phyloP scores from a whole-genome alignment of 805 yeast species.

The Lipomyces oligophaga region DNA sequence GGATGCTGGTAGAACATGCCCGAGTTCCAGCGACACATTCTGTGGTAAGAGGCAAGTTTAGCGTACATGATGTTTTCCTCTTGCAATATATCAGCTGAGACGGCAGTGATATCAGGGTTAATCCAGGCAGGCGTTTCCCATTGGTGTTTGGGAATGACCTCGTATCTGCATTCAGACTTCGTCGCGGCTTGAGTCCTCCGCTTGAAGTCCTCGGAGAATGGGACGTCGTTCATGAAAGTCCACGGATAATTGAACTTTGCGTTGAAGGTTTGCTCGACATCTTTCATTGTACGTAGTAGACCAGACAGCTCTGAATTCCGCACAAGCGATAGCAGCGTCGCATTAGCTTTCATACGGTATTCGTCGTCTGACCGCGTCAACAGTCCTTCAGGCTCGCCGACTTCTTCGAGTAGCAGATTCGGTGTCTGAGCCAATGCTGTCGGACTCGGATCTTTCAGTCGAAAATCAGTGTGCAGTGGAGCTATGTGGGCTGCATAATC shows the following conservation, averaged over 20 bases:
- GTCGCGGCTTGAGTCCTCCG: slow-evolving; percentile 42
- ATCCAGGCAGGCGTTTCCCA: slow-evolving; percentile 63
- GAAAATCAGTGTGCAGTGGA: too few species aligned
- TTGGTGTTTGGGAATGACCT: slow-evolving; percentile 40
- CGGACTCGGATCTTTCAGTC: too few species aligned
- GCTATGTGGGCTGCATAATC: too few species aligned
- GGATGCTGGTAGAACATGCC: slow-evolving; percentile 62
- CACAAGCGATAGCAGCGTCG: slow-evolving; percentile 71
- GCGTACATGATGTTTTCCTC: slow-evolving; percentile 58
- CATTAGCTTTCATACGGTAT: slow-evolving; percentile 50
- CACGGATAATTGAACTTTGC: slow-evolving; percentile 72
- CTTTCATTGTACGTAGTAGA: slow-evolving; percentile 51
- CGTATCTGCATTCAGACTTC: slow-evolving; percentile 47
- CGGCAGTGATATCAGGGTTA: slow-evolving; percentile 44
- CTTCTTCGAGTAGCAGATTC: slow-evolving; percentile 23
- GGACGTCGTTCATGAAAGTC: slow-evolving; percentile 69
- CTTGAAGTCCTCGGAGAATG: slow-evolving; percentile 59
- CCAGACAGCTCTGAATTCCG: slow-evolving; percentile 56
- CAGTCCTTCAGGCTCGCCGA: slow-evolving; percentile 35
- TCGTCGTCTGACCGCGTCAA: slow-evolving; percentile 30
- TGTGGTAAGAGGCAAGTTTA: slow-evolving; percentile 59
- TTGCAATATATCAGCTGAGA: slow-evolving; percentile 40
- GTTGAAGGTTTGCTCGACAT: slow-evolving; percentile 65
- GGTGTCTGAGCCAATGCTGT: not conserved
- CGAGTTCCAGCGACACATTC: slow-evolving; percentile 80